phyloP scores from a whole-genome alignment of 768 basidiomycete genomes.

The Hygrophoropsis aurantiaca region DNA sequence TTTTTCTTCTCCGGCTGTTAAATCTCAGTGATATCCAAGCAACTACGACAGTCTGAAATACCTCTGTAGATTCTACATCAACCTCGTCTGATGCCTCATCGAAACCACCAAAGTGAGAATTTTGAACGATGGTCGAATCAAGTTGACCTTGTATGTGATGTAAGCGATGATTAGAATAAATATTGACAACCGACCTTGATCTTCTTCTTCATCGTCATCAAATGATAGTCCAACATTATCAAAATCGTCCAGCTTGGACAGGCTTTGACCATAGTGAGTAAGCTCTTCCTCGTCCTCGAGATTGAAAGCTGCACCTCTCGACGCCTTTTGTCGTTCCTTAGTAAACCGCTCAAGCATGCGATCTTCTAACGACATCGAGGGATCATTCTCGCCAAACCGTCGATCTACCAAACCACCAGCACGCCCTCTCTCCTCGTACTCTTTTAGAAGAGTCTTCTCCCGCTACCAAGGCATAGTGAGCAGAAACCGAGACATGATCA shows the following conservation, averaged over 20 bases:
- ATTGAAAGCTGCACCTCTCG: slow-evolving; percentile 80
- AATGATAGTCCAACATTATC: slow-evolving; percentile 59
- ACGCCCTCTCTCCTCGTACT: slow-evolving; percentile 77
- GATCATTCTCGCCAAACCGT: slow-evolving; percentile 94
- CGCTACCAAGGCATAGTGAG: slow-evolving; percentile 53
- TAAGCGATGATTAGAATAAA: not conserved
- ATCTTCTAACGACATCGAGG: slow-evolving; percentile 91
- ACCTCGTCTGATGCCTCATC: slow-evolving; percentile 68
- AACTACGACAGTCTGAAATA: slow-evolving; percentile 26
- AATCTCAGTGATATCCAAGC: slow-evolving; percentile 3
- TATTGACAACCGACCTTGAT: slow-evolving; percentile 36
- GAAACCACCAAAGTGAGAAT: slow-evolving; percentile 86
- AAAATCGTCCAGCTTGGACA: slow-evolving; percentile 84
- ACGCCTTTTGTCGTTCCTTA: slow-evolving; percentile 76
- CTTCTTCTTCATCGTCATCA: slow-evolving; percentile 57
- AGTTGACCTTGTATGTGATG: slow-evolving; percentile 54
- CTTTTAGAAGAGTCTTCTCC: slow-evolving; percentile 84
- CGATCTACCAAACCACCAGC: slow-evolving; percentile 90
- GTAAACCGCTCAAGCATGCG: slow-evolving; percentile 97
- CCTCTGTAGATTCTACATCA: slow-evolving; percentile 51
- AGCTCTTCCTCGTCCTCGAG: slow-evolving; percentile 90
- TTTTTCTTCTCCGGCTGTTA: slow-evolving; percentile 81
- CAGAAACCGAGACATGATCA: not conserved
- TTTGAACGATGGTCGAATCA: slow-evolving; percentile 62
- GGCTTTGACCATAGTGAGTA: slow-evolving; percentile 87